These are phyloP conservation scores for Pythium rhizo-oryzae DNA, from an alignment of 352 stramenopile genomes.

Conservation along the genomic window DNA sequence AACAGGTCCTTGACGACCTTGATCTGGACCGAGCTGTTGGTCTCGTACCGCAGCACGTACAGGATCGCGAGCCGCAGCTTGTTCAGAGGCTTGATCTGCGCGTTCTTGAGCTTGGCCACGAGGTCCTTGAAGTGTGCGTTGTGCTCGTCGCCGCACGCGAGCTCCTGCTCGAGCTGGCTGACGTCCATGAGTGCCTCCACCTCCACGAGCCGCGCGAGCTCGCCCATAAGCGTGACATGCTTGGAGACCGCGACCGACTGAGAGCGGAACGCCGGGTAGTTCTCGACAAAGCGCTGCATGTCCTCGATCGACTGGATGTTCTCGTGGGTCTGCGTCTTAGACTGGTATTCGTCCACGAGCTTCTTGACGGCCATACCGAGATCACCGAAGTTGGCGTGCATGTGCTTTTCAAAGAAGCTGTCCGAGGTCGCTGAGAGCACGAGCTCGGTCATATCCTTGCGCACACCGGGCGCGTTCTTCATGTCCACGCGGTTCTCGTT, in stretches of 20 bases:
- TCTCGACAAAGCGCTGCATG: slow-evolving; percentile 99
- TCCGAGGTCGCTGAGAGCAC: slow-evolving; percentile 96
- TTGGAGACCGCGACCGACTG: slow-evolving; percentile 98
- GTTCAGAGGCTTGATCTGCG: slow-evolving; percentile 92
- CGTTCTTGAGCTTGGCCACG: slow-evolving; percentile 81
- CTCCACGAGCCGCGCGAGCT: slow-evolving; percentile 97
- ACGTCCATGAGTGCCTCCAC: slow-evolving; percentile 97
- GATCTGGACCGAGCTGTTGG: slow-evolving; percentile 77
- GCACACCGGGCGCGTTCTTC: slow-evolving; percentile 91
- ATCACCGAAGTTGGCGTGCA: slow-evolving; percentile 99
- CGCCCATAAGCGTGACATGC: slow-evolving; percentile 98
- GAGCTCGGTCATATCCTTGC: slow-evolving; percentile 98
- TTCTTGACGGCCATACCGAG: slow-evolving; percentile 96
- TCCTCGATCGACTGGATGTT: slow-evolving; percentile 94
- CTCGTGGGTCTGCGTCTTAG: slow-evolving; percentile 82
- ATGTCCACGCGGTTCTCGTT: slow-evolving; percentile 98
- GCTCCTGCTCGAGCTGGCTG: slow-evolving; percentile 96
- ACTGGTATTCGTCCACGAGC: slow-evolving; percentile 91
- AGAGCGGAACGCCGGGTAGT: slow-evolving; percentile 96
- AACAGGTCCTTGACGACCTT: slow-evolving; percentile 83
- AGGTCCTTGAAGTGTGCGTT: slow-evolving; percentile 85
- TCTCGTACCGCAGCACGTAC: slow-evolving; percentile 99
- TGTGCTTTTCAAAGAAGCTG: slow-evolving; percentile 96
- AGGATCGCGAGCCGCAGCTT: slow-evolving; percentile 98
- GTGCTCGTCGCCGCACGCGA: slow-evolving; percentile 87